These are phyloP conservation scores for Candida bentonensis DNA, from an alignment of 805 yeast genomes.

Conservation along the genomic window DNA sequence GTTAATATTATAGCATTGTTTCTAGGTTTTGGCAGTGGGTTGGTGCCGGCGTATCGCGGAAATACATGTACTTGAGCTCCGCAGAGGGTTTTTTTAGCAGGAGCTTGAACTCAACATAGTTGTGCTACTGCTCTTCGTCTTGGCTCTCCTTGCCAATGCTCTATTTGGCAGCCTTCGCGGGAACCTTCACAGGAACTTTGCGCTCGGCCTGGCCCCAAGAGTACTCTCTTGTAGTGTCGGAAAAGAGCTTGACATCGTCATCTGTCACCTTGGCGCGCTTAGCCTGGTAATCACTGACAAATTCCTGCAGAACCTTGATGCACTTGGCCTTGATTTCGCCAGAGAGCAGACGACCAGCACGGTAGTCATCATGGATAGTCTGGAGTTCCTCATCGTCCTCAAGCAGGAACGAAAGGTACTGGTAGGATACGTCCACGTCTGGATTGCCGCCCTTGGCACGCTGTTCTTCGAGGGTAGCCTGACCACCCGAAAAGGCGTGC, in stretches of 20 bases:
- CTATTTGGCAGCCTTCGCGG: too few species aligned
- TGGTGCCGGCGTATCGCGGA: too few species aligned
- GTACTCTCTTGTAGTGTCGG: slow-evolving; percentile 56
- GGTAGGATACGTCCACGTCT: slow-evolving; percentile 90
- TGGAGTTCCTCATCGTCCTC: slow-evolving; percentile 75
- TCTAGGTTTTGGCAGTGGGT: too few species aligned
- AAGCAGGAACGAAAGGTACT: slow-evolving; percentile 77
- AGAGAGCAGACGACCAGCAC: slow-evolving; percentile 67
- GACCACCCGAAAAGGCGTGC: slow-evolving; percentile 93
- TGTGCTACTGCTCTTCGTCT: too few species aligned
- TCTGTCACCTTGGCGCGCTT: slow-evolving; percentile 56
- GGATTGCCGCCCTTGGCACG: slow-evolving; percentile 84
- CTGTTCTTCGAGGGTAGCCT: slow-evolving; percentile 78
- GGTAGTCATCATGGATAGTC: slow-evolving; percentile 49
- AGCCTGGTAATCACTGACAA: slow-evolving; percentile 71
- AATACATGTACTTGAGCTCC: too few species aligned
- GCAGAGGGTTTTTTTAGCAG: too few species aligned
- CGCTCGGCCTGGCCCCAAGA: slow-evolving; percentile 63
- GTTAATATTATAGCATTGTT: too few species aligned
- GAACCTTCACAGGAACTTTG: slow-evolving; percentile 51
- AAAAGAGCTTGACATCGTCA: slow-evolving; percentile 47
- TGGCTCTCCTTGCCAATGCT: too few species aligned
- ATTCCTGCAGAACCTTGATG: slow-evolving; percentile 64
- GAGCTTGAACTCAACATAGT: too few species aligned
- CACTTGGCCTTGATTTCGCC: slow-evolving; percentile 90